These are phyloP conservation scores for Cucurbita pepo DNA, from an alignment of 306 rosid genomes.

Conservation along the genomic window DNA sequence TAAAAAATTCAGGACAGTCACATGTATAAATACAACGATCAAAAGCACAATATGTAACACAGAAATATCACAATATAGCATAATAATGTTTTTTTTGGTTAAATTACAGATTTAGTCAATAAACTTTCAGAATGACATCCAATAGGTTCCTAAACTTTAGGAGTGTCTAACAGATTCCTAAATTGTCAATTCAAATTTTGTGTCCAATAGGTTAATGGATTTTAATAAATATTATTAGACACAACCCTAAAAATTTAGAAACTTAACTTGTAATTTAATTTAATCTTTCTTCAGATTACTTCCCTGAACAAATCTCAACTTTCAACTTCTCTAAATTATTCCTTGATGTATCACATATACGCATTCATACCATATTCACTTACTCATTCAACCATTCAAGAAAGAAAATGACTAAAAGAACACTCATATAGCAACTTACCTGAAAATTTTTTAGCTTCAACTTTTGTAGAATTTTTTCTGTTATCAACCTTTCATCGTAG, in stretches of 20 bases:
- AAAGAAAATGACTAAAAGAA: not conserved
- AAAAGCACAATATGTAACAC: not conserved
- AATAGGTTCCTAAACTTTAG: not conserved
- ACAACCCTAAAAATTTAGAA: not conserved
- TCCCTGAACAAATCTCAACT: not conserved
- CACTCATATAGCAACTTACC: slow-evolving; percentile 23
- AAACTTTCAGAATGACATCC: not conserved
- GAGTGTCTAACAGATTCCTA: not conserved
- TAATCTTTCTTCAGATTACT: not conserved
- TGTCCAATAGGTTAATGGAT: not conserved
- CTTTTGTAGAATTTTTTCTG: slow-evolving; percentile 58
- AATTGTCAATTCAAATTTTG: not conserved
- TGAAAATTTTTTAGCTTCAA: slow-evolving; percentile 76
- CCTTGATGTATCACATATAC: not conserved
- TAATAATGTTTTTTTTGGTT: not conserved
- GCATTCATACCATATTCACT: not conserved
- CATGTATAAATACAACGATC: not conserved
- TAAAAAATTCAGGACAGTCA: not conserved
- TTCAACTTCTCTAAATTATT: not conserved
- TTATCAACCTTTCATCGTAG: slow-evolving; percentile 52
- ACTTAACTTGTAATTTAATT: not conserved
- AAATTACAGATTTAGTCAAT: not conserved
- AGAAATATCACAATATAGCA: not conserved
- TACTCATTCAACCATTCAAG: not conserved
- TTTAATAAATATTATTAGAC: not conserved